A percentile compares a stretch with the other conserved stretches of the same genome.
Evolutionary conservation across 805 yeast species (phyloP).

Genomic region (Tetrapisispora fleetii): DNA sequence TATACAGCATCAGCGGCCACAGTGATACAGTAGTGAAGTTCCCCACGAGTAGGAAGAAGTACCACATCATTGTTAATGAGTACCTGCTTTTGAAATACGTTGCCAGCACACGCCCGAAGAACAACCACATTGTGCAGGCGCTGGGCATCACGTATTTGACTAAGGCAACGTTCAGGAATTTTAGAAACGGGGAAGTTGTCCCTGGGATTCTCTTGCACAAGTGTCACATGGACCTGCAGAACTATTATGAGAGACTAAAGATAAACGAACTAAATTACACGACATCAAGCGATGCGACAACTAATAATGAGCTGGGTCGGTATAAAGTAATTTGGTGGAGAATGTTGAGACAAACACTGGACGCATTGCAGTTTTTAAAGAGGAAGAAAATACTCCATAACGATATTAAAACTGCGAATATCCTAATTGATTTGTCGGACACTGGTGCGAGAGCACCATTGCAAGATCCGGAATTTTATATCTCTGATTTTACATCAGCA

Average conservation of each 20-base stretch:
- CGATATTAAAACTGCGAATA: conserved; percentile 17
- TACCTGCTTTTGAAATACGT: conserved; percentile 6
- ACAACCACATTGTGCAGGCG: not conserved
- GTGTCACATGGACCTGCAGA: conserved; percentile 6
- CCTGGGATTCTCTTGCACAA: conserved; percentile 11
- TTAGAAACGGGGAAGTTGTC: conserved; percentile 4
- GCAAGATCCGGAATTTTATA: conserved; percentile 3
- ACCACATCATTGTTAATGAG: conserved; percentile 9
- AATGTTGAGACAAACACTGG: conserved; percentile 5
- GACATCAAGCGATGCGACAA: not conserved
- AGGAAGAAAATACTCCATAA: conserved; percentile 10
- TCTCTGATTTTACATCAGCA: conserved; percentile 16
- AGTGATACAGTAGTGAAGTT: conserved; percentile 9
- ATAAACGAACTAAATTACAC: not conserved
- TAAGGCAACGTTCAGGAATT: conserved; percentile 4
- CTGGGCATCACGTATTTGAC: conserved; percentile 5
- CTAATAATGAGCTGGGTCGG: not conserved
- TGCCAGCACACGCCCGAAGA: not conserved
- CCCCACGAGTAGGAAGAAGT: conserved; percentile 8
- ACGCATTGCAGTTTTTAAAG: conserved; percentile 7
- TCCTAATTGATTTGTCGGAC: conserved; percentile 5
- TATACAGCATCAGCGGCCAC: conserved; percentile 3
- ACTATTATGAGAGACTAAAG: conserved; percentile 4
- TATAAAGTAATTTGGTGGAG: conserved; percentile 8
- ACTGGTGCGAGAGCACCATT: not conserved